Conservation (phyloP, 140 eudicot genomes). For the Bidens hawaiensis region DNA sequence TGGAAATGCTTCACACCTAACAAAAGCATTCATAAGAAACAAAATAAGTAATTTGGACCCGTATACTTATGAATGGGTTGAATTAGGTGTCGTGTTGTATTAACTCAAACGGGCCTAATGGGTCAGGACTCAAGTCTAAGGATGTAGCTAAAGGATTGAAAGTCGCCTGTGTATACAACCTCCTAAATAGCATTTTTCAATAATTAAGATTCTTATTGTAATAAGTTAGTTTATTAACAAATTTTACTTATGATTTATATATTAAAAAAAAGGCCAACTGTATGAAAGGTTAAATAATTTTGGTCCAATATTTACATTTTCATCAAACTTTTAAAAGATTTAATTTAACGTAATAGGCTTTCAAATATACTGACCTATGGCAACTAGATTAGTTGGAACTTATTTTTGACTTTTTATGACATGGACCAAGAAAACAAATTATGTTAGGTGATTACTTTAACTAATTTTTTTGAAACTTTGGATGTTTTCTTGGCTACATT, state of each 20-base stretch:
- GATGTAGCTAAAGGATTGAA: neutral
- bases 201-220: neutral
- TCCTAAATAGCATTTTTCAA: neutral
- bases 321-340: neutral
- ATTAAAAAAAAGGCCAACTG: too few species aligned
- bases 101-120: neutral
- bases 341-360: neutral
- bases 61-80: neutral
- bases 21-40: neutral
- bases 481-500: neutral
- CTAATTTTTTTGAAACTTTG: neutral
- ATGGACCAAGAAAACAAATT: neutral
- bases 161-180: too few species aligned
- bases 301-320: neutral
- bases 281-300: neutral
- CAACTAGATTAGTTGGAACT: neutral
- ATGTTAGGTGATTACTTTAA: neutral
- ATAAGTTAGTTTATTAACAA: too few species aligned
- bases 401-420: neutral
- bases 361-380: neutral
- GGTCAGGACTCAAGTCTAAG: neutral
- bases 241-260: too few species aligned
- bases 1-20: constrained; percentile 99
- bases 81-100: neutral
- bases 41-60: neutral